Evolutionary conservation across 257 asterid species (phyloP), one percentile per base, ranked within the genome.

Genomic region (Capsicum baccatum): DNA sequence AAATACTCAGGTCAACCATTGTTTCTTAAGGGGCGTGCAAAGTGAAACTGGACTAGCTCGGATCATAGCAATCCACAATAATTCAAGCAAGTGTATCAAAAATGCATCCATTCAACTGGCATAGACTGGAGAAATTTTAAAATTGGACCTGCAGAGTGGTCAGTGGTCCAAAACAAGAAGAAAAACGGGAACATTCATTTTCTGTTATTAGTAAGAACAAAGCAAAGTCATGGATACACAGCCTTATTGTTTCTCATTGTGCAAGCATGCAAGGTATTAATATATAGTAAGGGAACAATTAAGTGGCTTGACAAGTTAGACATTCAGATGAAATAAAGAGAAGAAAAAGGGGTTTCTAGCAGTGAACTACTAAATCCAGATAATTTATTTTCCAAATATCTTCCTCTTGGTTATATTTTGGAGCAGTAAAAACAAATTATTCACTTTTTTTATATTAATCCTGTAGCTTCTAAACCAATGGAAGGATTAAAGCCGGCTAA

Each of bases 61-160:
- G 63, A 76, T 76, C 44, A 21, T 50, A 76, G 81, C 47, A 76
- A 54, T 48, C 81, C 63, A 76, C 63, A 52, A 76, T 76, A 52
- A 52, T 52, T 76, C 81, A 50, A 76, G 81, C 21, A 76, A 76
- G 81, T 76, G 47, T 21, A 52, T 21, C 62, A 19, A 13, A 76
- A 52, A 74, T 74, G 81, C 47, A 76, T 52, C 62, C 50, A 21
- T 52, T 54, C 17, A 76, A 76, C 81, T 76, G 62, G 59, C 80
- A 48, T 48, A 73, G 42, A 19, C 35, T 17, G 39, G 42, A 50
- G 60, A 74, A 56, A 33, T 19, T 76, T 13, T 13, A 37, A 74
- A 50, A 52, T 19, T 48, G 62, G 14, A 76, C 81, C 33, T 26
- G 33, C 2, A 26, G 63, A 21, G 35, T 21, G 62, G n/a, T 14